Evolutionary conservation across 2,329 filamentous ascomycete species (phyloP).

Genomic region (Aspergillus fumigatus): DNA sequence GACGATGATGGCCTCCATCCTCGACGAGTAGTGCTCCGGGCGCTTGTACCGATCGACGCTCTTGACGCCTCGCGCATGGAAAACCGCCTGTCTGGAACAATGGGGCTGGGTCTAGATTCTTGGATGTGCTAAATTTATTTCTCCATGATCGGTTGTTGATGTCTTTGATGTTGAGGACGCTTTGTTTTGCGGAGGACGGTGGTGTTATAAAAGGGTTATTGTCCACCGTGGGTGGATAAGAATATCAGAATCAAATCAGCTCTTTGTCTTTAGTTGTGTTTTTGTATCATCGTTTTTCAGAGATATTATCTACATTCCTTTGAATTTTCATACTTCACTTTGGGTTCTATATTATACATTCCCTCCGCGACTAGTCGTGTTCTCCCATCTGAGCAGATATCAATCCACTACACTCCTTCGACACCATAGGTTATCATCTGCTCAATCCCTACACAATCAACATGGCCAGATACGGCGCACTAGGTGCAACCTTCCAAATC

Average conservation of each 20-base stretch:
- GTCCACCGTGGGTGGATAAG: neutral
- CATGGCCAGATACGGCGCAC: slow-evolving; percentile 55
- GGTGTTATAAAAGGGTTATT: neutral
- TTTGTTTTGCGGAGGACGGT: neutral
- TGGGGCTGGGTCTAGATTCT: neutral
- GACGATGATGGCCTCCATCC: neutral
- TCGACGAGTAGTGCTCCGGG: neutral
- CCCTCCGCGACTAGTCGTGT: neutral
- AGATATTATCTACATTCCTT: neutral
- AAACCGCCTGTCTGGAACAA: neutral
- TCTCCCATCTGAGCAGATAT: neutral
- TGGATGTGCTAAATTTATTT: neutral
- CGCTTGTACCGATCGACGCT: neutral
- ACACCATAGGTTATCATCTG: neutral
- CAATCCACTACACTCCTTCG: neutral
- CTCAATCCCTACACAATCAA: neutral
- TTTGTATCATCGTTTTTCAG: neutral
- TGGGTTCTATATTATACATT: neutral
- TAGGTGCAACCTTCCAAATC: slow-evolving; percentile 73
- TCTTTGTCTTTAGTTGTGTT: neutral
- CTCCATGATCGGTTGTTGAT: neutral
- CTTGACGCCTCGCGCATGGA: neutral
- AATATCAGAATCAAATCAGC: neutral
- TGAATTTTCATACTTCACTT: neutral
- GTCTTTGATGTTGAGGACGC: neutral